Conservation (phyloP, 768 basidiomycete species). For the Macrocybe gigantea region DNA sequence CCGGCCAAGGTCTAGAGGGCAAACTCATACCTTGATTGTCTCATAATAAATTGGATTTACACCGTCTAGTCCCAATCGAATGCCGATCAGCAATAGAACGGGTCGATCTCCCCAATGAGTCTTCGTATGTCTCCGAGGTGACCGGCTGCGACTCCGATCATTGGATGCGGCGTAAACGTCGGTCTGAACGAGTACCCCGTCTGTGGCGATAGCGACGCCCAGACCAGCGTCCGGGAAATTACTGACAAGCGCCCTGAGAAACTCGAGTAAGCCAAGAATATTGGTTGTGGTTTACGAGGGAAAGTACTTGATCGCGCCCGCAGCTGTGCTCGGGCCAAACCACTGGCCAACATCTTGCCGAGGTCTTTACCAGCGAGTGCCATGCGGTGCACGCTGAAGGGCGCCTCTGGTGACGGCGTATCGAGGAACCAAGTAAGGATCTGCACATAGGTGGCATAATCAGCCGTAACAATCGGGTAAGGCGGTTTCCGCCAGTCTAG, state of each 20-base stretch:
- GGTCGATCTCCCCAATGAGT: constrained; percentile 73
- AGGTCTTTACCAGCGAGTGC: constrained; percentile 91
- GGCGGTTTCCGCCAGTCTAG: constrained; percentile 85
- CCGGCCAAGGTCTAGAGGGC: neutral
- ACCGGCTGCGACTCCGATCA: constrained; percentile 21
- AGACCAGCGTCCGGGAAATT: constrained; percentile 77
- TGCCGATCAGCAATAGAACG: constrained; percentile 80
- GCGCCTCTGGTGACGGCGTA: constrained; percentile 74
- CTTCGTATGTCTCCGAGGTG: constrained; percentile 20
- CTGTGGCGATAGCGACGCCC: constrained; percentile 77
- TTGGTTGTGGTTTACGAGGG: neutral
- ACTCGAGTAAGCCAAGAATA: neutral
- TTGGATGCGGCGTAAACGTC: constrained; percentile 83
- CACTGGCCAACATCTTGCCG: constrained; percentile 96
- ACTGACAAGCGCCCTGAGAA: constrained; percentile 62
- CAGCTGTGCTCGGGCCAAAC: constrained; percentile 98
- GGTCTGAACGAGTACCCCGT: constrained; percentile 76
- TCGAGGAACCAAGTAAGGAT: constrained; percentile 97
- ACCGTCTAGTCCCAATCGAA: constrained; percentile 89
- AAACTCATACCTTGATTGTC: constrained; percentile 41
- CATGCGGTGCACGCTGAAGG: constrained; percentile 96
- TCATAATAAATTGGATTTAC: constrained; percentile 96
- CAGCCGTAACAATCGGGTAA: constrained; percentile 47
- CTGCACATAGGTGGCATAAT: constrained; percentile 83
- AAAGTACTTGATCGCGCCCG: constrained; percentile 83